These are phyloP conservation scores for Teratosphaeria nubilosa DNA, from an alignment of 2,329 filamentous ascomycete species.

Conservation along the genomic window DNA sequence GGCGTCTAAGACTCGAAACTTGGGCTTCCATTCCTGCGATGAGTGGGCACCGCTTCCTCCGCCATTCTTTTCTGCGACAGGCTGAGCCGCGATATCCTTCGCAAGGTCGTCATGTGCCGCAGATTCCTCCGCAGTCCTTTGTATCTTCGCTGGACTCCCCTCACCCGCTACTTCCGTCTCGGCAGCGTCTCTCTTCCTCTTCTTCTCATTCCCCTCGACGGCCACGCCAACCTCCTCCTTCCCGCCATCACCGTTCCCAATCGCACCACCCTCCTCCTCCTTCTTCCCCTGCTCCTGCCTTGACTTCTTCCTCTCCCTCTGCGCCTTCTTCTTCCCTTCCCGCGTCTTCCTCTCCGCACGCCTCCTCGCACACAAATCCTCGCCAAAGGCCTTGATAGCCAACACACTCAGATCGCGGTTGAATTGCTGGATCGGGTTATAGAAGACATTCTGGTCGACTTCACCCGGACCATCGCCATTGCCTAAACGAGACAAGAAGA, in stretches of 20 bases:
- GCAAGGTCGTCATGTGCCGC: neutral
- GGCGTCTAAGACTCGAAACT: constrained; percentile 84
- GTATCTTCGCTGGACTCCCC: neutral
- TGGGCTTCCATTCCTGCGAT: constrained; percentile 22
- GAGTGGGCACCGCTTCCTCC: neutral
- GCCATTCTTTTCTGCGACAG: neutral
- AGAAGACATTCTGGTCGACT: constrained; percentile 73
- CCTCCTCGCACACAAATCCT: constrained; percentile 40
- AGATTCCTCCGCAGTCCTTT: neutral
- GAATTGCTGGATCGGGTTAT: constrained; percentile 98
- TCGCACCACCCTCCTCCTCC: constrained; percentile 9
- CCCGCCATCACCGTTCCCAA: constrained; percentile 2
- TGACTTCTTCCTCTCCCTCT: constrained; percentile 25
- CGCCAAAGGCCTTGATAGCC: constrained; percentile 79
- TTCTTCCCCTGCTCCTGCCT: constrained; percentile 15
- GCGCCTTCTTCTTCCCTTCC: constrained; percentile 20
- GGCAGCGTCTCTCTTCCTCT: neutral
- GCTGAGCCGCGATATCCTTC: neutral
- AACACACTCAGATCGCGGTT: constrained; percentile 92
- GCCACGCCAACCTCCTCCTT: constrained; percentile 2
- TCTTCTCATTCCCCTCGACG: neutral
- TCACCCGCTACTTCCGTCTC: neutral
- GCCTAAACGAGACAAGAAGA: neutral
- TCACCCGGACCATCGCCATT: constrained; percentile 37
- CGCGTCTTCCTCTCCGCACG: constrained; percentile 21